These are phyloP conservation scores for Tilletia caries DNA, from an alignment of 1,284 basidiomycete species.

Conservation along the genomic window DNA sequence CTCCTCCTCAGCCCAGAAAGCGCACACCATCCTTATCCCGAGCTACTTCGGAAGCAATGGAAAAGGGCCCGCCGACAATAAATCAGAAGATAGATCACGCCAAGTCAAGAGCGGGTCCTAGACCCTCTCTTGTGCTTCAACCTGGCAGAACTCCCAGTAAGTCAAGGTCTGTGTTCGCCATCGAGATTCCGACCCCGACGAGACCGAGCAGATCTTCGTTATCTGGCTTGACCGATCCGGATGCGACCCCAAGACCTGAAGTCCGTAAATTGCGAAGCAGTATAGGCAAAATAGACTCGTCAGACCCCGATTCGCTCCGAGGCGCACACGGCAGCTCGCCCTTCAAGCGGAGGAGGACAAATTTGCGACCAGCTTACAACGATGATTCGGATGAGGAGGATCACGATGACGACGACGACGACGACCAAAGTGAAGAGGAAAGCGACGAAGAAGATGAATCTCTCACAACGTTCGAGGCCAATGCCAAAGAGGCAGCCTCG, in stretches of 20 bases:
- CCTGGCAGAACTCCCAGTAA: not conserved
- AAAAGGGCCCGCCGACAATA: too few relatives aligned
- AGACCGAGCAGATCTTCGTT: not conserved
- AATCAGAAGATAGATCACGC: not conserved
- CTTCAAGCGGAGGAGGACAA: conserved; percentile 6
- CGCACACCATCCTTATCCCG: too few relatives aligned
- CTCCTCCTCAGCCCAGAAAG: too few relatives aligned
- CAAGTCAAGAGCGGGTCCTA: not conserved
- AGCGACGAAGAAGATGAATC: not conserved
- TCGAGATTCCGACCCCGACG: not conserved
- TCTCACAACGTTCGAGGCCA: not conserved
- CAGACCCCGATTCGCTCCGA: conserved; percentile 5
- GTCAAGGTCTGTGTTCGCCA: not conserved
- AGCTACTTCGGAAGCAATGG: too few relatives aligned
- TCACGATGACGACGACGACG: not conserved
- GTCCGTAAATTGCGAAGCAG: not conserved
- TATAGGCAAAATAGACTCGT: not conserved
- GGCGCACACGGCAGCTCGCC: conserved; percentile 5
- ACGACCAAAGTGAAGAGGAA: not conserved
- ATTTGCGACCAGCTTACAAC: not conserved
- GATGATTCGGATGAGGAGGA: not conserved
- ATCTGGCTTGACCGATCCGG: not conserved
- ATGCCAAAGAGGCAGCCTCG: not conserved
- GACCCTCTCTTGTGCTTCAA: not conserved
- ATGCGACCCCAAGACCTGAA: not conserved